Percentiles rank a stretch among this genome's conserved stretches.
phyloP scores from a whole-genome alignment of 306 rosid genomes.

The Acacia melanoxylon region DNA sequence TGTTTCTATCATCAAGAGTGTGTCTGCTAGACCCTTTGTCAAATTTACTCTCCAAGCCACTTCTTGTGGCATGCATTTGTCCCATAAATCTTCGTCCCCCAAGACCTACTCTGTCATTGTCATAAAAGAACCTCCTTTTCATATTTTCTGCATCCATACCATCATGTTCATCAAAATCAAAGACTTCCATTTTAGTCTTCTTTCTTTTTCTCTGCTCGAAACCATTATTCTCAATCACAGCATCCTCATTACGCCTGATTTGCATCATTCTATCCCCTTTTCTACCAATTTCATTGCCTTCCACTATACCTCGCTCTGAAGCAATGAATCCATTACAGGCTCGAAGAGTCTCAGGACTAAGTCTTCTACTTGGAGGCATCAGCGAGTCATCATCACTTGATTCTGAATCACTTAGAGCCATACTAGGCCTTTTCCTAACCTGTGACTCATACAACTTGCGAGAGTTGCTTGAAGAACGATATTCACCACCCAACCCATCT shows the following conservation, averaged over 20 bases:
- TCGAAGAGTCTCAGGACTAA: slow-evolving; percentile 65
- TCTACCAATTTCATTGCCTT: slow-evolving; percentile 46
- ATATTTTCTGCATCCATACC: slow-evolving; percentile 43
- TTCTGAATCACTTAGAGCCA: slow-evolving; percentile 64
- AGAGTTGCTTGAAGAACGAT: slow-evolving; percentile 50
- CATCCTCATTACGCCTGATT: slow-evolving; percentile 49
- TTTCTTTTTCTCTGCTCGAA: slow-evolving; percentile 55
- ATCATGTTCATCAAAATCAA: slow-evolving; percentile 71
- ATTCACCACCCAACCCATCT: slow-evolving; percentile 54
- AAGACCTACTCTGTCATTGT: slow-evolving; percentile 40
- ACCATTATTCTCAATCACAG: slow-evolving; percentile 30
- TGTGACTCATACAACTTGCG: slow-evolving; percentile 48
- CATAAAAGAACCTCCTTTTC: slow-evolving; percentile 50
- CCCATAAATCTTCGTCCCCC: slow-evolving; percentile 61
- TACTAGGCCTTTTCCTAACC: slow-evolving; percentile 56
- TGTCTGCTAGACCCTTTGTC: slow-evolving; percentile 61
- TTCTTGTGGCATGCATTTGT: slow-evolving; percentile 51
- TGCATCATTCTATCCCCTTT: slow-evolving; percentile 58
- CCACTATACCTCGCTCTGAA: slow-evolving; percentile 48
- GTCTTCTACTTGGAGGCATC: slow-evolving; percentile 57
- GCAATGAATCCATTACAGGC: slow-evolving; percentile 63
- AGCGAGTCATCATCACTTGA: slow-evolving; percentile 64
- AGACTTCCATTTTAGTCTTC: slow-evolving; percentile 57
- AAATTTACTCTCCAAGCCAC: slow-evolving; percentile 59
- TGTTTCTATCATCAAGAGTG: slow-evolving; percentile 52